phyloP scores from a whole-genome alignment of 768 basidiomycete species.

The Russula sp. region DNA sequence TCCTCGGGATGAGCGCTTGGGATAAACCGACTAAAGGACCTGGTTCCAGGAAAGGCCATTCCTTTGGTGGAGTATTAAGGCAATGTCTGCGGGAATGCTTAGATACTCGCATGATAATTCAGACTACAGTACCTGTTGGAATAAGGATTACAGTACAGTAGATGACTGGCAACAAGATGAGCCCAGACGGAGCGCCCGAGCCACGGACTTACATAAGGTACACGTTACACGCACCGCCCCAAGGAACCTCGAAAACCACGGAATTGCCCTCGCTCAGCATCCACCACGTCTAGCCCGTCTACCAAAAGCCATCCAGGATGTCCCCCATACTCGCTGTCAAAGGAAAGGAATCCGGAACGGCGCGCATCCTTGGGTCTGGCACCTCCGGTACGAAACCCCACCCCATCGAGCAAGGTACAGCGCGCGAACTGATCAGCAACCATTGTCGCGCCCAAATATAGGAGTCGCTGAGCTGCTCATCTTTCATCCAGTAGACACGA shows the following conservation, averaged over 20 bases:
- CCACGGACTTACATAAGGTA: background rate
- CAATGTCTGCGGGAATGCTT: too few species aligned
- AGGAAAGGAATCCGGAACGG: constrained; percentile 79
- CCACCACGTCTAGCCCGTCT: background rate
- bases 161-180: too few species aligned
- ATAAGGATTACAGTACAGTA: too few species aligned
- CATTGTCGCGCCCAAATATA: constrained; percentile 27
- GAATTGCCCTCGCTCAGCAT: background rate
- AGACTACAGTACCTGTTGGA: too few species aligned
- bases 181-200: too few species aligned
- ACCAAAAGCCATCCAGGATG: constrained; percentile 30
- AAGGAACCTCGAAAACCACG: background rate
- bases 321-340: constrained; percentile 40
- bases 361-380: constrained; percentile 87
- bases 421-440: background rate
- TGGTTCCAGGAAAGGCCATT: too few species aligned
- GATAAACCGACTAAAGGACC: too few species aligned
- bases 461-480: constrained; percentile 92
- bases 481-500: constrained; percentile 95
- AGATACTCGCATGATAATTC: too few species aligned
- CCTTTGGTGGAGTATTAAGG: too few species aligned
- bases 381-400: constrained; percentile 58
- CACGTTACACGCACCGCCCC: background rate
- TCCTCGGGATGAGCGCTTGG: too few species aligned
- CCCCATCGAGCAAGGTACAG: background rate